Conservation (phyloP, 2,329 filamentous ascomycete genomes). For the Diplodia seriata region DNA sequence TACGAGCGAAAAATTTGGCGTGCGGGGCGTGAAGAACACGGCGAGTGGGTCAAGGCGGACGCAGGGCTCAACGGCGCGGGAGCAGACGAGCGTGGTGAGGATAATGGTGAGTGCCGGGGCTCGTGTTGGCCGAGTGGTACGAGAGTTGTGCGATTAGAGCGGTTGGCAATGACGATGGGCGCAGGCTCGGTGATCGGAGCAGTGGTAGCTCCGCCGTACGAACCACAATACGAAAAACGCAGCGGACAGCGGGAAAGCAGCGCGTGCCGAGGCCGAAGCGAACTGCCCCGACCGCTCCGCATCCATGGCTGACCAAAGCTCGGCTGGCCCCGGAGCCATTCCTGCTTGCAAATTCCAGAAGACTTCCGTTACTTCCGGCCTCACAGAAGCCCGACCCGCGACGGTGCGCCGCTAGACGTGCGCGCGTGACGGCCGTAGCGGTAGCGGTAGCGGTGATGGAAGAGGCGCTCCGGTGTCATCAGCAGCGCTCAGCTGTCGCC, state of each 20-base stretch:
- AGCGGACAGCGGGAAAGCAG: not conserved
- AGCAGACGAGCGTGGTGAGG: not conserved
- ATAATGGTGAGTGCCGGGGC: no score
- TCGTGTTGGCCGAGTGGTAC: not conserved
- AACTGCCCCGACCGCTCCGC: not conserved
- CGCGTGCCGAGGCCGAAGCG: not conserved
- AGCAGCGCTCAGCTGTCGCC: not conserved
- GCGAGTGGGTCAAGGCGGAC: no score
- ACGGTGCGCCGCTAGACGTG: not conserved
- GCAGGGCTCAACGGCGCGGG: no score
- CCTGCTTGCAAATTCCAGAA: not conserved
- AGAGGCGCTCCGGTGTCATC: not conserved
- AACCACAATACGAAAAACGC: slow-evolving; percentile 7
- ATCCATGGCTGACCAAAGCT: slow-evolving; percentile 4
- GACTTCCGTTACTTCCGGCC: slow-evolving; percentile 19
- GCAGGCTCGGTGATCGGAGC: not conserved
- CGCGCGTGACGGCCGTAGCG: slow-evolving; percentile 15
- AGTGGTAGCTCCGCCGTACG: not conserved
- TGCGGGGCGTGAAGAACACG: no score
- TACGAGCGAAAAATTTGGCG: not conserved
- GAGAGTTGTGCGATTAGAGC: not conserved
- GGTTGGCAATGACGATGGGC: slow-evolving; percentile 10
- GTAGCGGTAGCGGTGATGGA: not conserved
- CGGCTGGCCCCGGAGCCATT: slow-evolving; percentile 8
- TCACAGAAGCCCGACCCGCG: not conserved